Base-by-base conservation (phyloP, 768 basidiomycete genomes). In the Trametes gibbosa region DNA sequence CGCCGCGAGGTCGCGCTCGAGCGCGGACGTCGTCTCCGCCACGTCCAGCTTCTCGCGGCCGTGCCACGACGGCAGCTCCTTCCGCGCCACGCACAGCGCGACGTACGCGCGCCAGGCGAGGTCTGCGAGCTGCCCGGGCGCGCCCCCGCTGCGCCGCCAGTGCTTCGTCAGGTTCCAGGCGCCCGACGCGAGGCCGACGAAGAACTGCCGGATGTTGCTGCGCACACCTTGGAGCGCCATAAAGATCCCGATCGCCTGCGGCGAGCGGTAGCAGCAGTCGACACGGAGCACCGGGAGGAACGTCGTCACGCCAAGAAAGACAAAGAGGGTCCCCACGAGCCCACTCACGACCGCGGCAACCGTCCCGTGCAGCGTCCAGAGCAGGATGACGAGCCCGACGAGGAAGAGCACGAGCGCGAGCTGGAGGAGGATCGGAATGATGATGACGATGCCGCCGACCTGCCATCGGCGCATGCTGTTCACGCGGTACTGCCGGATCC, bases 401-500 rank as follows among this genome's bases (percentile, higher is more conserved):
- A 66, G 56, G 50, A 65, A 68, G 43, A 66, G 63, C 0, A 58
- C 54, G 13, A 61, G 40, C 5, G 56, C 43, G 50, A 55, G 21
- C 49, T 61, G 58, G 13, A 63, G 56, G 4, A 63, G 55, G 48
- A 61, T 54, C 19, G 69, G 69, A 17, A 70, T 56, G 13, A 56
- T 21, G n/a, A 59, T 59, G 21, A 66, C 55, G 19, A 70, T 65
- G 34, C 50, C 63, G n/a, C 56, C 53, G 12, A 70, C 65, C n/a
- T 60, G 56, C 68, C 68, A 70, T 17, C 51, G 47, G 1, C 57
- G 41, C 25, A 69, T 61, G 23, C 62, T 64, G n/a, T 66, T 56
- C 21, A 62, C 50, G 17, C 70, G 65, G 23, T 66, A 65, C 17
- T 70, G 70, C 2, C 68, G 67, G 14, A 62, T 49, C 5, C 63